phyloP scores from a whole-genome alignment of 805 yeast genomes.

The Candida coquimbonensis region DNA sequence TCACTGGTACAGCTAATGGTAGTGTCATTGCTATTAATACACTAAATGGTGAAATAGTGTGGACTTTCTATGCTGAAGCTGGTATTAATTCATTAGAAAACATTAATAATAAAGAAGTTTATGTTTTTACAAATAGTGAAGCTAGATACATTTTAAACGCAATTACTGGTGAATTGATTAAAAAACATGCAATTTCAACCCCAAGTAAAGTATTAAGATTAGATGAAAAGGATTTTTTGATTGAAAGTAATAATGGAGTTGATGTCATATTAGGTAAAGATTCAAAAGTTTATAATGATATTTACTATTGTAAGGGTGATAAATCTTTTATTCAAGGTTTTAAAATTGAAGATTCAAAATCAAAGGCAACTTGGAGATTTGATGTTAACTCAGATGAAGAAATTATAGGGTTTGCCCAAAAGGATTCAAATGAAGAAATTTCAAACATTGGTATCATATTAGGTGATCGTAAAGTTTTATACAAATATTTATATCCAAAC shows the following conservation, averaged over 20 bases:
- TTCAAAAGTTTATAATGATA: constrained; percentile 12
- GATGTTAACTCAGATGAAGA: constrained; percentile 25
- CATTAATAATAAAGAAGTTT: constrained; percentile 9
- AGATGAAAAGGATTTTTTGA: constrained; percentile 12
- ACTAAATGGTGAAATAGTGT: constrained; percentile 30
- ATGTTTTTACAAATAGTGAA: constrained; percentile 17
- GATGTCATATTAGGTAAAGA: constrained; percentile 17
- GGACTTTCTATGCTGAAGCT: constrained; percentile 29
- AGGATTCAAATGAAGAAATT: constrained; percentile 33
- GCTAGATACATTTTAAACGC: constrained; percentile 18
- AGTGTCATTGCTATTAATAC: constrained; percentile 38
- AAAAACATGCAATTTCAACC: constrained; percentile 9
- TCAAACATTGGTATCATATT: constrained; percentile 64
- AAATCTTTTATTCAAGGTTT: constrained; percentile 21
- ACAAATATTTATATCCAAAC: constrained; percentile 79
- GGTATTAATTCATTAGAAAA: constrained; percentile 21
- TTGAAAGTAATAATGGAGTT: constrained; percentile 12
- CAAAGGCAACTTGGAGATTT: constrained; percentile 34
- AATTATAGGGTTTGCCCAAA: constrained; percentile 33
- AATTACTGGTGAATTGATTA: constrained; percentile 23
- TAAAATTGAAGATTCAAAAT: constrained; percentile 10
- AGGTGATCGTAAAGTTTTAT: constrained; percentile 65
- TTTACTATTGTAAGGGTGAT: constrained; percentile 21
- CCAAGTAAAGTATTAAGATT: constrained; percentile 9
- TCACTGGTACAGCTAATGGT: constrained; percentile 35